Evolutionary conservation across 1,284 basidiomycete species (phyloP).

Genomic region (Stereum hirsutum): DNA sequence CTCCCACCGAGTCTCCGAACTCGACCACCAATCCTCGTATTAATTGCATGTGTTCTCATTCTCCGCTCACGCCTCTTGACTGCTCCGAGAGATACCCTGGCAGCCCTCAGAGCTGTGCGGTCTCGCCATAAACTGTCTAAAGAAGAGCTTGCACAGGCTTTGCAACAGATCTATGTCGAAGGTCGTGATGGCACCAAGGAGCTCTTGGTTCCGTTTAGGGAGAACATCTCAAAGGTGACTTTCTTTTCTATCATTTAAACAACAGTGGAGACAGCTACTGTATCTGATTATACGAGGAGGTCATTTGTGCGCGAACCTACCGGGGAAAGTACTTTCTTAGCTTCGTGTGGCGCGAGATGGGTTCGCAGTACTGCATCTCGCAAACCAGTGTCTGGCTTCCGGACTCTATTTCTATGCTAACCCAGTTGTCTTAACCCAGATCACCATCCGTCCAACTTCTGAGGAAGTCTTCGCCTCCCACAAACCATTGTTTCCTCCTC

Average conservation of each 20-base stretch:
- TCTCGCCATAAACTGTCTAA: conserved; percentile 21
- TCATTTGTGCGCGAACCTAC: no score
- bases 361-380: no score
- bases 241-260: no score
- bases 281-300: no score
- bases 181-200: conserved; percentile 50
- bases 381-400: no score
- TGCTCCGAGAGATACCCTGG: conserved; percentile 21
- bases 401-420: no score
- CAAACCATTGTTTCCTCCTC: conserved; percentile 43
- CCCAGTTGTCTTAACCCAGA: conserved; percentile 14
- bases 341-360: no score
- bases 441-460: conserved; percentile 30
- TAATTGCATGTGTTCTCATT: conserved; percentile 25
- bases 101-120: conserved; percentile 14
- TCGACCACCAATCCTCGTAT: conserved; percentile 6
- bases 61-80: conserved; percentile 35
- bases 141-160: conserved; percentile 35
- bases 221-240: conserved; percentile 51
- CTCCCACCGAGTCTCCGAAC: background rate
- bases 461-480: conserved; percentile 34
- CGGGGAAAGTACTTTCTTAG: no score
- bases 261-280: no score
- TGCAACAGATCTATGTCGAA: conserved; percentile 49
- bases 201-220: conserved; percentile 59